Base-by-base conservation (phyloP, 352 stramenopile species). In the Phytophthora litchii region DNA sequence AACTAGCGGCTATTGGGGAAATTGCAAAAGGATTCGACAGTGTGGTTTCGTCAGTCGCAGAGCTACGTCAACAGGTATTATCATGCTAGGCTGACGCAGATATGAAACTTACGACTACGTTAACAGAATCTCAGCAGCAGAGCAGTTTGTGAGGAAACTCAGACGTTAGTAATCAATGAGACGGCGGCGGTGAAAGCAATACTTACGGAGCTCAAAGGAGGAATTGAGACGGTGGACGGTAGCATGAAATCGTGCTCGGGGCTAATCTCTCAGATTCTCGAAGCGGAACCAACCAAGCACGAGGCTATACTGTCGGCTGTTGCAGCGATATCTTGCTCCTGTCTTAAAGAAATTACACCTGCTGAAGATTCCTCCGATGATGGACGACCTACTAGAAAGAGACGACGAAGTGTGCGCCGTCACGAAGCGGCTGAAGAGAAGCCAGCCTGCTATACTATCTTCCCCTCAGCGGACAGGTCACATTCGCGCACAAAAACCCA, bases 61-160 rank as follows among this genome's bases (percentile, higher is more conserved):
- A 61, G 34, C 60, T 80, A 7, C 51, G 38, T 25, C 25, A 73
- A 40, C 68, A 80, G 72, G 72, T 80, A 41, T 27, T 46, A 47
- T 3, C 21, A 52, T 54, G 10, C 10, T 59, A 29, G 23, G 19
- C 29, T 12, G 12, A 17, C 34, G 10, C n/a, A 36, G 19, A 23
- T n/a, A 21, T 42, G 27, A 36, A 23, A 65, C 62, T 65, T 21
- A 72, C 38, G 8, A 50, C 31, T 16, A 36, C 50, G 13, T 8
- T 25, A 9, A 36, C 23, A 76, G 67, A 70, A 41, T 23, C 19
- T 57, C 17, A 43, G 34, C 17, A 57, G 23, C 42, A 74, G 52
- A 49, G 14, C 31, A 42, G 23, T 32, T 48, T 42, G 32, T 25
- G 42, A 62, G 34, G 44, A 77, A 44, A 54, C 12, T 5, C 52